phyloP scores from a whole-genome alignment of 306 rosid genomes.

The Vigna trinervia region DNA sequence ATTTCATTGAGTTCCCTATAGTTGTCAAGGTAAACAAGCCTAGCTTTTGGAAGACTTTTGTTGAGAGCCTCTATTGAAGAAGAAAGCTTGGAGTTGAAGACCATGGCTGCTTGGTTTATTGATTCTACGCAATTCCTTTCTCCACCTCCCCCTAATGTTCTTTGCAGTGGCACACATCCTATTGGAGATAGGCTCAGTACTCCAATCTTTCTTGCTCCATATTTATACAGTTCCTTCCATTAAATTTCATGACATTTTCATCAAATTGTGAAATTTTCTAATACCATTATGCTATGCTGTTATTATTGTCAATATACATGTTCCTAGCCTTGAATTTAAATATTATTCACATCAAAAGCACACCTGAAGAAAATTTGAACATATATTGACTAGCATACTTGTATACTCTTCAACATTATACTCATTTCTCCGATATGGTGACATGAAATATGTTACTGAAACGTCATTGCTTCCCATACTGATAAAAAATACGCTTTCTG shows the following conservation, averaged over 20 bases:
- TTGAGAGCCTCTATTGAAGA: conserved; percentile 40
- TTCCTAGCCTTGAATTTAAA: conserved; percentile 9
- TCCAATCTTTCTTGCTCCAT: conserved; percentile 52
- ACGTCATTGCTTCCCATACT: conserved; percentile 49
- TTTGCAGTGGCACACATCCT: conserved; percentile 47
- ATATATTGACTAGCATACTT: not conserved
- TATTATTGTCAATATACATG: not conserved
- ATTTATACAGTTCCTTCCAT: conserved; percentile 42
- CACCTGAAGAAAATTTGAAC: conserved; percentile 42
- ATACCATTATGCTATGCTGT: not conserved
- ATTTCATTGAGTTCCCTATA: conserved; percentile 36
- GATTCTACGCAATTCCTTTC: conserved; percentile 45
- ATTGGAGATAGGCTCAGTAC: conserved; percentile 22
- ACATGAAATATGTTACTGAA: conserved; percentile 29
- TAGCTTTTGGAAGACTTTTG: conserved; percentile 46
- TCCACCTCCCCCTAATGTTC: conserved; percentile 57
- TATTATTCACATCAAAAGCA: not conserved
- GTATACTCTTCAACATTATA: conserved; percentile 37
- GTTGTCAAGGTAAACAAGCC: conserved; percentile 56
- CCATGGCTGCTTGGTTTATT: conserved; percentile 51
- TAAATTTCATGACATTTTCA: conserved; percentile 33
- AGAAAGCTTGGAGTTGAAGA: conserved; percentile 62
- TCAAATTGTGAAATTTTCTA: conserved; percentile 1
- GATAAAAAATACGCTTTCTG: conserved; percentile 1
- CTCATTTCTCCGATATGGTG: conserved; percentile 23